A percentile compares a stretch with the other conserved stretches of the same genome.
phyloP scores from a whole-genome alignment of 2,329 filamentous ascomycete genomes.

The Neonectria punicea region DNA sequence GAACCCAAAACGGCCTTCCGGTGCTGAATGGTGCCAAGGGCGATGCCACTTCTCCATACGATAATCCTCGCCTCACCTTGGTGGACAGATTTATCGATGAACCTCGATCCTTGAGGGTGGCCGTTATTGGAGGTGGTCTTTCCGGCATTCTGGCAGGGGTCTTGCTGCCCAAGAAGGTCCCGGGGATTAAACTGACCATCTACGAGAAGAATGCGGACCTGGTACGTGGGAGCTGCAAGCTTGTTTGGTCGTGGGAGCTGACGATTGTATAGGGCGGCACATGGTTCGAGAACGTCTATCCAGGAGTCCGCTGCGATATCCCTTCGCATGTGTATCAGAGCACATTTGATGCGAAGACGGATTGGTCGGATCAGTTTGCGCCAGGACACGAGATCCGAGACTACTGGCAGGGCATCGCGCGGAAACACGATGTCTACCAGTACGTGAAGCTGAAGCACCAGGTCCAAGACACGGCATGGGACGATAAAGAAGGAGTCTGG shows the following conservation, averaged over 20 bases:
- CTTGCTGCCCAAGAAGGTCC: slow-evolving; percentile 75
- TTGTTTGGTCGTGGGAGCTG: no score
- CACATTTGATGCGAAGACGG: slow-evolving; percentile 72
- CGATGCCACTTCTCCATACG: slow-evolving; percentile 34
- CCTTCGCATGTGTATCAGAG: slow-evolving; percentile 77
- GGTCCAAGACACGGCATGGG: slow-evolving; percentile 68
- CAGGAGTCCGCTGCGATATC: slow-evolving; percentile 74
- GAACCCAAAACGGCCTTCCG: slow-evolving; percentile 15
- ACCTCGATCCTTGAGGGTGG: slow-evolving; percentile 47
- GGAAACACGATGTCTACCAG: slow-evolving; percentile 72
- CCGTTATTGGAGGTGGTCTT: slow-evolving; percentile 51
- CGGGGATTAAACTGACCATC: slow-evolving; percentile 71
- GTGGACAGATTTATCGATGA: slow-evolving; percentile 51
- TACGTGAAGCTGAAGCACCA: slow-evolving; percentile 64
- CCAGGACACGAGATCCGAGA: slow-evolving; percentile 73
- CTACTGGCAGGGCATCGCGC: slow-evolving; percentile 72
- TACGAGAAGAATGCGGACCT: slow-evolving; percentile 76
- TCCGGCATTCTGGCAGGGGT: slow-evolving; percentile 65
- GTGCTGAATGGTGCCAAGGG: slow-evolving; percentile 28
- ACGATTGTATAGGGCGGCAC: slow-evolving; percentile 55
- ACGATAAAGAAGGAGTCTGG: slow-evolving; percentile 64
- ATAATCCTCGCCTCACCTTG: slow-evolving; percentile 35
- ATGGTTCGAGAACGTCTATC: slow-evolving; percentile 68
- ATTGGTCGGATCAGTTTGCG: slow-evolving; percentile 77
- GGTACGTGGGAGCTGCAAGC: slow-evolving; percentile 55